Conservation (phyloP, 1,284 basidiomycete species). For the Leucoagaricus sp. region DNA sequence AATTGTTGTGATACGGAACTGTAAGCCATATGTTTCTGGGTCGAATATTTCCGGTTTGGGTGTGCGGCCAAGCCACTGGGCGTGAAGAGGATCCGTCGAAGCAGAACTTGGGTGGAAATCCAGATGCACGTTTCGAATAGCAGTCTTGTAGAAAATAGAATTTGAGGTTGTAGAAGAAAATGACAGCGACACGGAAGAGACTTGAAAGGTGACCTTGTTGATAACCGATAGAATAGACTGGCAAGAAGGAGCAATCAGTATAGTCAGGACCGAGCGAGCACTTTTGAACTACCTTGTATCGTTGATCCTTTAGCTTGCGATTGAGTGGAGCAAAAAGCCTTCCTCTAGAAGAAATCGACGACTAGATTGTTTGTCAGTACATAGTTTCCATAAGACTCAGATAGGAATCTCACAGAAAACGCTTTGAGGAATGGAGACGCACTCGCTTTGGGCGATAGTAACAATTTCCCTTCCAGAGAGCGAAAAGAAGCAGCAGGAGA, state of each 20-base stretch:
- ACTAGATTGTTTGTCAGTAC: slow-evolving; percentile 24
- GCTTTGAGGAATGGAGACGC: slow-evolving; percentile 45
- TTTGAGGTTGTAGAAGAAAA: slow-evolving; percentile 27
- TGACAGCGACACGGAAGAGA: slow-evolving; percentile 38
- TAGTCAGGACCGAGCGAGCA: neutral
- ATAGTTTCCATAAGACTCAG: neutral
- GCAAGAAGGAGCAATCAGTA: neutral
- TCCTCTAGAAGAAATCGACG: slow-evolving; percentile 37
- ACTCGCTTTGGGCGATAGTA: slow-evolving; percentile 27
- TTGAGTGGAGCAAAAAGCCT: slow-evolving; percentile 31
- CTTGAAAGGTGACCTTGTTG: slow-evolving; percentile 30
- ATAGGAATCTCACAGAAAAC: slow-evolving; percentile 43
- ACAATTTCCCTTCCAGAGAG: slow-evolving; percentile 9
- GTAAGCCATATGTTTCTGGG: slow-evolving; percentile 49
- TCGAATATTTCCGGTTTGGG: slow-evolving; percentile 36
- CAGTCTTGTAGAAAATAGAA: slow-evolving; percentile 39
- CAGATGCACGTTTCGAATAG: slow-evolving; percentile 40
- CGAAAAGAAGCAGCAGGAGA: neutral
- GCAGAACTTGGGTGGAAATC: slow-evolving; percentile 49
- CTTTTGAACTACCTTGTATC: slow-evolving; percentile 33
- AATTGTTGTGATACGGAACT: slow-evolving; percentile 37
- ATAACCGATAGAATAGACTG: slow-evolving; percentile 44
- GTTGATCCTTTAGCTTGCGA: slow-evolving; percentile 36
- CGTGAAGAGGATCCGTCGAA: slow-evolving; percentile 45
- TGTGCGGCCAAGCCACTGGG: slow-evolving; percentile 51